Evolutionary conservation across 129 eudicot genomes (phyloP), one percentile per base, ranked within the genome.

Genomic region (Centrapalus pauciflorus): DNA sequence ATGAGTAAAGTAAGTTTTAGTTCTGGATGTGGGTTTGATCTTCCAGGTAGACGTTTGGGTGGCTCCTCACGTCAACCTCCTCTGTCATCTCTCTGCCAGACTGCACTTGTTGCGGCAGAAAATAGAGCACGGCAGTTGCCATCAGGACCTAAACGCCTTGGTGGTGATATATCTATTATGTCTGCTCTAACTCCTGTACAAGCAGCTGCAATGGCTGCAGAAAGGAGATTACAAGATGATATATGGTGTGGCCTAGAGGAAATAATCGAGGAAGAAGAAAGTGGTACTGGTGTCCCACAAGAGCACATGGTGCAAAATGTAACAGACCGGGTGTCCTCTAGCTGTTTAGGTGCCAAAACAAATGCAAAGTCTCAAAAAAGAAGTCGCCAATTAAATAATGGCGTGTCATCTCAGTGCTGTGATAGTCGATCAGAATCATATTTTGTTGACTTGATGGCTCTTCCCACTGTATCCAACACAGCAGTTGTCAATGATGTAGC

Each of bases 121-220:
- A 85, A 83, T 28, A 78, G 98, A 75, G 86, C 80, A 20, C 81
- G 73, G 7, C 76, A 63, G 50, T 69, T 85, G 69, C 95, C 90
- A 30, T 52, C 89, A 25, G 98, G 96, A 21, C 92, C 98, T 70
- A 82, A 82, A 25, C 86, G 81, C 51, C 82, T 93, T 41, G 98
- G 98, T 46, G 98, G 98, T 51, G 96, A 93, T 76, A 80, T 74
- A 23, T 74, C 85, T 34, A 74, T 89, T 29, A 93, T 71, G 96
- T 69, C 74, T 73, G 82, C 92, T 13, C 80, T 93, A 40, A 85
- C 72, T 70, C 96, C 98, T 5, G 65, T 66, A 5, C 96, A 93
- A 84, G 98, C 98, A 41, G 98, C 98, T 77, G 96, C 95, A 40
- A 88, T 93, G 98, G 98, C 98, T 76, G 98, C 98, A n/a, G 96